A percentile compares a stretch with the other conserved stretches of the same genome.
Evolutionary conservation across 1,139 yeast genomes (phyloP).

Genomic region (Protomyces gravidus): DNA sequence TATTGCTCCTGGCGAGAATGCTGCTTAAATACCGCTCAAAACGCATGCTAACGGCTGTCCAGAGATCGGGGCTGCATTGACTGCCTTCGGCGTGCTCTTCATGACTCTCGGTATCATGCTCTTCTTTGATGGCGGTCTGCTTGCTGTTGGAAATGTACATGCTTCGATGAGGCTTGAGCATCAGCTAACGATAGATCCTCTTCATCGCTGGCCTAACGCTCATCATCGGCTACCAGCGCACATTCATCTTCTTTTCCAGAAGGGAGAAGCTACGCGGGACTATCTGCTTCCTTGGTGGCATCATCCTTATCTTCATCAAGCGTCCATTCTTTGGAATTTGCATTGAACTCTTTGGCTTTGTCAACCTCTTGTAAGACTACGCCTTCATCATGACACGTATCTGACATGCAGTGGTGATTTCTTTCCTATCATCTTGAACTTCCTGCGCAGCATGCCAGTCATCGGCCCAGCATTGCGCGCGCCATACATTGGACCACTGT

Average conservation of each 20-base stretch:
- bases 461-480: conserved; percentile 81
- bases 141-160: conserved; percentile 77
- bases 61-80: conserved; percentile 30
- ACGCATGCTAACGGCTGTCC: background rate
- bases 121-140: conserved; percentile 80
- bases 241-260: conserved; percentile 76
- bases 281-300: conserved; percentile 69
- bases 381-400: background rate
- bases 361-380: conserved; percentile 56
- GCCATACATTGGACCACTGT: conserved; percentile 59
- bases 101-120: conserved; percentile 78
- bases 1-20: background rate
- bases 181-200: conserved; percentile 42
- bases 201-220: conserved; percentile 77
- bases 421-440: conserved; percentile 84
- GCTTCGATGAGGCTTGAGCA: background rate
- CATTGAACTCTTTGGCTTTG: conserved; percentile 78
- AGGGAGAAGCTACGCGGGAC: conserved; percentile 86
- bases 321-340: conserved; percentile 80
- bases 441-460: conserved; percentile 78
- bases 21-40: too few relatives aligned
- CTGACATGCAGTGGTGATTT: conserved; percentile 49
- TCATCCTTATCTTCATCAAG: conserved; percentile 66
- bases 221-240: conserved; percentile 83
- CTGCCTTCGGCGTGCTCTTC: conserved; percentile 41